Evolutionary conservation across 768 basidiomycete genomes (phyloP).

Genomic region (Podaxis sp.): DNA sequence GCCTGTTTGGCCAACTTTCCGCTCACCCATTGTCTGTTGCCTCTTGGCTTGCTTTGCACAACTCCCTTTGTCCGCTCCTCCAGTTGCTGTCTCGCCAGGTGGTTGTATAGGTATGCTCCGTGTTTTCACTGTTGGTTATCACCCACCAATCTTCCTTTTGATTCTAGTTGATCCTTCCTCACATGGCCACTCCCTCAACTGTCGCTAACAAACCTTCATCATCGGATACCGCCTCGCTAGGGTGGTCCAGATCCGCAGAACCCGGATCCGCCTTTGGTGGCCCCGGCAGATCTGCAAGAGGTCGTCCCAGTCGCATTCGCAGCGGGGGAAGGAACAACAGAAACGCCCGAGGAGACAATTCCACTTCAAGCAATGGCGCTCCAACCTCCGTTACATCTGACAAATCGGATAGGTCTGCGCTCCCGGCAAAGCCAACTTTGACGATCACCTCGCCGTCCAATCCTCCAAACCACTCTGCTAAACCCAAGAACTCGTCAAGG

Average conservation of each 20-base stretch:
- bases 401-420: slow-evolving; percentile 22
- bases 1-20: slow-evolving; percentile 31
- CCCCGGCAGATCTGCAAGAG: slow-evolving; percentile 38
- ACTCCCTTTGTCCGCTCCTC: neutral
- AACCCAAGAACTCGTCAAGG: slow-evolving; percentile 34
- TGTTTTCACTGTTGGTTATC: neutral
- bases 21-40: neutral
- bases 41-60: neutral
- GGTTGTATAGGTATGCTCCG: neutral
- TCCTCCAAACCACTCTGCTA: slow-evolving; percentile 15
- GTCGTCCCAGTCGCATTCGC: slow-evolving; percentile 32
- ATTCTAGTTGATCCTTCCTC: neutral
- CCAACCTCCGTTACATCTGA: slow-evolving; percentile 19
- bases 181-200: slow-evolving; percentile 45
- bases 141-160: neutral
- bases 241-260: slow-evolving; percentile 49
- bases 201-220: slow-evolving; percentile 29
- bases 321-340: slow-evolving; percentile 31
- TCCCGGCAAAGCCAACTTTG: slow-evolving; percentile 21
- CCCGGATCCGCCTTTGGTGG: slow-evolving; percentile 49
- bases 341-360: slow-evolving; percentile 19
- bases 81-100: neutral
- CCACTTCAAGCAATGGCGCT: slow-evolving; percentile 16
- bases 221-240: slow-evolving; percentile 22
- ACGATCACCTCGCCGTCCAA: slow-evolving; percentile 15